phyloP scores from a whole-genome alignment of 495 filamentous ascomycete species.

The Cladorrhinum samala region DNA sequence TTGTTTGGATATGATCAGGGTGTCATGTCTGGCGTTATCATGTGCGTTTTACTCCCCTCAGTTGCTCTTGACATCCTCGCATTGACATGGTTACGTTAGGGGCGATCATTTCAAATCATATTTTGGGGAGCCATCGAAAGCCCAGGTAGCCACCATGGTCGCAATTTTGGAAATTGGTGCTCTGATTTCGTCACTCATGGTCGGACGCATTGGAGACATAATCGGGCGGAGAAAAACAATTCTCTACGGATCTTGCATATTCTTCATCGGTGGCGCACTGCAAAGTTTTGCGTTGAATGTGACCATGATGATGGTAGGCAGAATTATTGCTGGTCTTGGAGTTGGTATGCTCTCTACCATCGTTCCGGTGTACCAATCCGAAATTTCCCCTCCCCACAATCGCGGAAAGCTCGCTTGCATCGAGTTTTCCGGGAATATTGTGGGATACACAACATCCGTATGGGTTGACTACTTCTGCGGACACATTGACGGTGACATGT shows the following conservation, averaged over 20 bases:
- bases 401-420: constrained; percentile 94
- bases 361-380: constrained; percentile 95
- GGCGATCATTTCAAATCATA: constrained; percentile 83
- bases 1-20: constrained; percentile 98
- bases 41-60: constrained; percentile 50
- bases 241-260: constrained; percentile 86
- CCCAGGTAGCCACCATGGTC: constrained; percentile 91
- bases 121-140: constrained; percentile 78
- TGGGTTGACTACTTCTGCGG: constrained; percentile 99
- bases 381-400: constrained; percentile 95
- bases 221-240: constrained; percentile 88
- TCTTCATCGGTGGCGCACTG: constrained; percentile 81
- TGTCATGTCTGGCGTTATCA: constrained; percentile 99
- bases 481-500: constrained; percentile 74
- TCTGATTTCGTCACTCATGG: constrained; percentile 80
- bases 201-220: constrained; percentile 85
- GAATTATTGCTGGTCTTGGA: constrained; percentile 87
- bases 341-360: constrained; percentile 95
- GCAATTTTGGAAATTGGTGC: constrained; percentile 93
- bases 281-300: constrained; percentile 78
- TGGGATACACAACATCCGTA: constrained; percentile 89
- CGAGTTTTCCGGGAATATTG: constrained; percentile 95
- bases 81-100: constrained; percentile 39
- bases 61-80: constrained; percentile 6
- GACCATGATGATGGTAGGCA: constrained; percentile 86